Evolutionary conservation across 352 stramenopile species (phyloP).

Genomic region (Phytopythium boreale): DNA sequence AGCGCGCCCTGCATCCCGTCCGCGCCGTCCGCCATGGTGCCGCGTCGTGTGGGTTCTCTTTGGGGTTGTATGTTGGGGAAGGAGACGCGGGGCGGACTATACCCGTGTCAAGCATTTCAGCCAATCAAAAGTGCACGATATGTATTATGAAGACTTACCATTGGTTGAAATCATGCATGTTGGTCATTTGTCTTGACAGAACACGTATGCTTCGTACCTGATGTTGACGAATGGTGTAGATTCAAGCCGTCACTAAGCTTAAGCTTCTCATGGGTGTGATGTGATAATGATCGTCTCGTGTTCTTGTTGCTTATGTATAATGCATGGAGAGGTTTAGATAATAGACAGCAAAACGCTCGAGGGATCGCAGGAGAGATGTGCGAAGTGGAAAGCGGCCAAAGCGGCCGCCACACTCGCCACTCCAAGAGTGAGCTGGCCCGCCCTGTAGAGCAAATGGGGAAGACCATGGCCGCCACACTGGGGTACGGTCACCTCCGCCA

Average conservation of each 20-base stretch:
- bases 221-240: neutral
- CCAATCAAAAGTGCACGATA: neutral
- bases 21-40: neutral
- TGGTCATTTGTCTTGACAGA: neutral
- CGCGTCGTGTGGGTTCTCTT: neutral
- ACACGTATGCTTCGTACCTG: neutral
- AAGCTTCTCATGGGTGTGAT: too few species aligned
- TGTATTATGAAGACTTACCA: neutral
- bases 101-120: neutral
- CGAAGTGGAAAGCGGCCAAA: neutral
- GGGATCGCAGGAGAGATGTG: neutral
- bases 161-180: neutral
- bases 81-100: neutral
- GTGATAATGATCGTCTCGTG: neutral
- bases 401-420: neutral
- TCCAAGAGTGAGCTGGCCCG: too few species aligned
- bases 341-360: conserved; percentile 2
- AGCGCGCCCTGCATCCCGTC: conserved; percentile 55
- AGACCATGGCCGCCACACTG: neutral
- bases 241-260: neutral
- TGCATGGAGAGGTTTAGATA: conserved; percentile 3
- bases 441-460: too few species aligned
- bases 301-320: neutral
- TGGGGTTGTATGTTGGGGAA: neutral
- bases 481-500: neutral